Percentiles rank a stretch among this genome's conserved stretches.
Conservation (phyloP, 73 alveolate genomes). For the Urostyla sp. region DNA sequence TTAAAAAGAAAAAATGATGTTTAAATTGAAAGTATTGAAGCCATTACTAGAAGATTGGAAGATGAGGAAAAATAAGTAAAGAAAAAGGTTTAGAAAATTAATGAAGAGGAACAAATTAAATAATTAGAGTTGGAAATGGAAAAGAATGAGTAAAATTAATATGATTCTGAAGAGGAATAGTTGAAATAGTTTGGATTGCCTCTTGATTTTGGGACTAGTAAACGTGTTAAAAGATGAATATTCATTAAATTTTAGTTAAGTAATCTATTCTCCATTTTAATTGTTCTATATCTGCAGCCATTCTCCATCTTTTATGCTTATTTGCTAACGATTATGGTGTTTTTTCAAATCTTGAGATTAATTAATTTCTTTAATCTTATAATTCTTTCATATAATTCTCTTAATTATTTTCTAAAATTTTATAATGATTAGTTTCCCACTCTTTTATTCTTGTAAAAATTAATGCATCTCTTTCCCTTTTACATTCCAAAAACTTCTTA, state of each 20-base stretch:
- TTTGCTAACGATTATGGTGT: conserved; percentile 7
- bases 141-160: conserved; percentile 1
- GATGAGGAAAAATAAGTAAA: conserved; percentile 34
- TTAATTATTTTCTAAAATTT: not conserved
- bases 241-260: no score
- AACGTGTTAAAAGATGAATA: not conserved
- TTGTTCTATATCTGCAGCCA: conserved; percentile 58
- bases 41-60: conserved; percentile 17
- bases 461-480: conserved; percentile 34
- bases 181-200: conserved; percentile 49
- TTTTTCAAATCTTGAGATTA: not conserved
- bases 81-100: not conserved
- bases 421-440: conserved; percentile 33
- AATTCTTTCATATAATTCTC: not conserved
- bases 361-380: not conserved
- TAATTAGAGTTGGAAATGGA: not conserved
- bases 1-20: conserved; percentile 22
- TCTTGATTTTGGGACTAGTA: conserved; percentile 20
- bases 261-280: conserved; percentile 37
- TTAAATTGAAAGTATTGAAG: not conserved
- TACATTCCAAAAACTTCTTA: conserved; percentile 8
- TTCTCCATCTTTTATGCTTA: conserved; percentile 40
- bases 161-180: conserved; percentile 35
- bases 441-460: conserved; percentile 22
- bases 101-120: conserved; percentile 1